Evolutionary conservation across 768 basidiomycete genomes (phyloP).

Genomic region (Tylopilus sp.): DNA sequence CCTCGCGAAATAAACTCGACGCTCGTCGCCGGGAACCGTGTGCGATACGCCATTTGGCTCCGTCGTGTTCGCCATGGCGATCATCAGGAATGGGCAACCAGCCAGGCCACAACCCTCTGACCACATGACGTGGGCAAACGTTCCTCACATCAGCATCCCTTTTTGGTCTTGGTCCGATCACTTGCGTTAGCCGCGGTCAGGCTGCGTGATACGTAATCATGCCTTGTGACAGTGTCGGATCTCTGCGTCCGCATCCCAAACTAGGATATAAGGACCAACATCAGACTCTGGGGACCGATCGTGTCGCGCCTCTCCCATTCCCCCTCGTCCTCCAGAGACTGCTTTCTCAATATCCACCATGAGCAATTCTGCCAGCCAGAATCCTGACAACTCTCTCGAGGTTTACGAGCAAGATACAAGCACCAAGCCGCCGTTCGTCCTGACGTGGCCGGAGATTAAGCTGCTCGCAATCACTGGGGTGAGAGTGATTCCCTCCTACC

Average conservation of each 20-base stretch:
- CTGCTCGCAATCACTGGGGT: conserved; percentile 61
- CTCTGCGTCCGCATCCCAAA: neutral
- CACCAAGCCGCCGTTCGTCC: conserved; percentile 35
- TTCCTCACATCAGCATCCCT: conserved; percentile 5
- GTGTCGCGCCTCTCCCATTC: neutral
- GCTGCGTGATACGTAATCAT: conserved; percentile 3
- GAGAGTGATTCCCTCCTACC: conserved; percentile 16
- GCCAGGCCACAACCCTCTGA: neutral
- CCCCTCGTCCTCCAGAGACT: neutral
- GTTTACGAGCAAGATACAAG: conserved; percentile 28
- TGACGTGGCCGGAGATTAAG: conserved; percentile 51
- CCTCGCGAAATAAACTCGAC: neutral
- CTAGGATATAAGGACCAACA: conserved; percentile 3
- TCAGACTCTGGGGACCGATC: neutral
- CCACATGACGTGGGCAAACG: conserved; percentile 5
- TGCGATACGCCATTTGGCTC: neutral
- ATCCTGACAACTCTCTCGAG: conserved; percentile 18
- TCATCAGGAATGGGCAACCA: conserved; percentile 1
- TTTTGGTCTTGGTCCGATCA: neutral
- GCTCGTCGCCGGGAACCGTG: neutral
- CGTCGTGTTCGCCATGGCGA: conserved; percentile 3
- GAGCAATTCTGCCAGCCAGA: conserved; percentile 1
- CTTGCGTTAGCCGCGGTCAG: neutral
- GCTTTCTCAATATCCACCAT: conserved; percentile 5
- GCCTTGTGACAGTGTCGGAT: too few species aligned